A percentile compares a stretch with the other conserved stretches of the same genome.
Evolutionary conservation across 75 land plant genomes (phyloP).

Genomic region (Gnetum montanum): DNA sequence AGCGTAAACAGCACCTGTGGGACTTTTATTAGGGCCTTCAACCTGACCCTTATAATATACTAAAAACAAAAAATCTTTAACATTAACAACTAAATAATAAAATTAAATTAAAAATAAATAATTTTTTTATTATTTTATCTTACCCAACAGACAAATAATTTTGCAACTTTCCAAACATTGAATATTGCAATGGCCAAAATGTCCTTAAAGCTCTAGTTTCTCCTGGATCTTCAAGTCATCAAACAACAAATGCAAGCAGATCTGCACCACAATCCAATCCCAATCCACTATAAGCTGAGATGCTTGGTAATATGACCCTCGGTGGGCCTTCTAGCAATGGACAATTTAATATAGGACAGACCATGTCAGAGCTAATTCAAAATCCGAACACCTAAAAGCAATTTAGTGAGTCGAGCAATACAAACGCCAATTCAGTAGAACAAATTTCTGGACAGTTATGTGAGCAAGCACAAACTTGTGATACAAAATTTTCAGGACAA

Average conservation of each 20-base stretch:
- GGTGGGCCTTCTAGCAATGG: constrained; percentile 11
- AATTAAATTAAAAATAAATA: background rate
- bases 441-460: constrained; percentile 65
- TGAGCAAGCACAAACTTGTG: constrained; percentile 20
- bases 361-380: constrained; percentile 39
- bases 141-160: background rate
- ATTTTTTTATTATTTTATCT: no score
- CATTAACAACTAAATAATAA: background rate
- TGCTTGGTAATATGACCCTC: constrained; percentile 4
- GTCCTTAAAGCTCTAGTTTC: constrained; percentile 36
- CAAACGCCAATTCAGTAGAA: constrained; percentile 55
- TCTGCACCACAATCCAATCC: constrained; percentile 3
- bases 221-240: background rate
- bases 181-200: constrained; percentile 19
- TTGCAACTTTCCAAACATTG: background rate
- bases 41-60: constrained; percentile 32
- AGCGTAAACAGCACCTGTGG: constrained; percentile 41
- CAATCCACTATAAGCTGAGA: background rate
- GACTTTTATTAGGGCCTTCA: constrained; percentile 71
- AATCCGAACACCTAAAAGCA: constrained; percentile 33
- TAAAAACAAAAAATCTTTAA: constrained; percentile 24
- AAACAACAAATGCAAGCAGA: background rate
- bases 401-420: constrained; percentile 58
- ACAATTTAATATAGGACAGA: constrained; percentile 13
- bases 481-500: constrained; percentile 26